phyloP scores from a whole-genome alignment of 441 rosid genomes.

The Adansonia grandidieri region DNA sequence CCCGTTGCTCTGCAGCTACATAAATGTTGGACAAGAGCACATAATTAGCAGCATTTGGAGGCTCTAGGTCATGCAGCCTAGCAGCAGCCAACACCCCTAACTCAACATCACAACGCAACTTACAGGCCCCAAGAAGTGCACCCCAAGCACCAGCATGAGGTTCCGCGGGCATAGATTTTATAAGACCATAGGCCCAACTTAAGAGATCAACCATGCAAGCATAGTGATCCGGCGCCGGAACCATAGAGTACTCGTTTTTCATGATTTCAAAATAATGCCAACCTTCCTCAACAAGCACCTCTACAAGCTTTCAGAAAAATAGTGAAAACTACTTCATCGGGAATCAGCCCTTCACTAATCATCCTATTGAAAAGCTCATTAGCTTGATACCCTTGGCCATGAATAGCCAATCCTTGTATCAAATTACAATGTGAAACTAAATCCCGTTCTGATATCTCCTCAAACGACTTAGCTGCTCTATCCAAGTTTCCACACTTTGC shows the following conservation, averaged over 20 bases:
- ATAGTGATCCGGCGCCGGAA: conserved; percentile 67
- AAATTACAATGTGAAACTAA: conserved; percentile 68
- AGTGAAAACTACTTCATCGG: conserved; percentile 76
- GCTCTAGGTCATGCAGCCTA: conserved; percentile 64
- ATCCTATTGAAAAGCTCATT: conserved; percentile 59
- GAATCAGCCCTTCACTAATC: conserved; percentile 65
- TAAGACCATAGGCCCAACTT: conserved; percentile 67
- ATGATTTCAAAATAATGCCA: conserved; percentile 59
- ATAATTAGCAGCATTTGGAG: conserved; percentile 62
- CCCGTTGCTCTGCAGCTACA: conserved; percentile 74
- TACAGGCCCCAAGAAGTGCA: conserved; percentile 79
- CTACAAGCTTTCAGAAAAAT: conserved; percentile 70
- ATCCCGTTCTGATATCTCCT: conserved; percentile 56
- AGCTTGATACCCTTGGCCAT: conserved; percentile 59
- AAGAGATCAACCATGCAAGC: conserved; percentile 83
- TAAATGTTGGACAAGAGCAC: conserved; percentile 76
- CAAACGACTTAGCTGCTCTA: conserved; percentile 64
- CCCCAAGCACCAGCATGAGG: conserved; percentile 83
- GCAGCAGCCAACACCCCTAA: conserved; percentile 60
- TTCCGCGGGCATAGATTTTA: conserved; percentile 62
- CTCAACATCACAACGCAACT: conserved; percentile 56
- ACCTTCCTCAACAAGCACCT: conserved; percentile 71
- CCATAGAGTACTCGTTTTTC: conserved; percentile 50
- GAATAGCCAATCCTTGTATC: conserved; percentile 78
- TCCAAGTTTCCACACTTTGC: conserved; percentile 78